Evolutionary conservation across 2,329 filamentous ascomycete species (phyloP), one percentile per base, ranked within the genome.

Genomic region (Pseudogymnoascus sp.): DNA sequence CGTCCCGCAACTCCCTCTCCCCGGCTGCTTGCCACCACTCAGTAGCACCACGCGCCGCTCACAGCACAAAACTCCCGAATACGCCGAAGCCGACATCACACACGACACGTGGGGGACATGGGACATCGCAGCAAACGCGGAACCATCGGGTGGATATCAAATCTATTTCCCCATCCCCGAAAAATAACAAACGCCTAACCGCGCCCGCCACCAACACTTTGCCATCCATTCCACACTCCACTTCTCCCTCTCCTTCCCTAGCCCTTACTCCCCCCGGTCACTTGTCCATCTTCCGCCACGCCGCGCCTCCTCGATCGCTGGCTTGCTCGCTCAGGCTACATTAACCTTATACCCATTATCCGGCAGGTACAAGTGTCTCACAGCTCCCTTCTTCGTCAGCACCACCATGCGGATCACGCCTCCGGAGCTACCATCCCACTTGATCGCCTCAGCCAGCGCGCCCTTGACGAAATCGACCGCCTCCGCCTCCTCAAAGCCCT

Each of bases 401-500:
- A 99, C 94, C 66, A 97, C 93, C 90, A 99, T 91, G 70, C 94
- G 87, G 73, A 99, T 99, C 65, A 99, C 94, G 79, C 94, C 94
- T 69, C 94, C 94, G 2, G 94, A 97, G 80, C 92, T 97, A 67
- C 94, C 94, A 75, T 99, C 94, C 94, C 94, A 99, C 79, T 96
- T 96, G 83, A 99, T 97, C 14, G 94, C 94, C 82, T 99, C 93
- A 72, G 85, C 81, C 73, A 99, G 80, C 33, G 94, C 88, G 59
- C 87, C 89, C 80, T 96, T 97, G 75, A 99, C 94, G 72, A 99
- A 99, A 42, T 87, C 78, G 68, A 99, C 87, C 0, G 94, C 94
- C 66, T 96, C 92, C 63, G 85, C 82, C 81, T 97, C 91, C 62
- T 89, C 91, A 92, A 99, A 97, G 68, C 86, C 86, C 78, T 97